These are phyloP conservation scores for Cryptosporidium muris DNA, from an alignment of 169 alveolate genomes.

Conservation along the genomic window DNA sequence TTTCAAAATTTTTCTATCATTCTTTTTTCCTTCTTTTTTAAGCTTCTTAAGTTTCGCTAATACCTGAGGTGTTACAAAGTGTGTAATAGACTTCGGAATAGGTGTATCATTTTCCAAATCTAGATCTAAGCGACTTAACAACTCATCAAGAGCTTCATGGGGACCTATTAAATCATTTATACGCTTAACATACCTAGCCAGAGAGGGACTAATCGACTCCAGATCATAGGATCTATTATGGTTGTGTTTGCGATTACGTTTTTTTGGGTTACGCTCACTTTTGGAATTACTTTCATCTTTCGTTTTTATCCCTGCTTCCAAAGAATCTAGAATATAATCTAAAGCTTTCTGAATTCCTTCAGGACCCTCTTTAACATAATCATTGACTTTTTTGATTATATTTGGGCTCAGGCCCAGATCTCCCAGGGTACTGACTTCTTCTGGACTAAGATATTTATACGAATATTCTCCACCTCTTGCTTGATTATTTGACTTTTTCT, in stretches of 20 bases:
- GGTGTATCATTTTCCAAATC: conserved; percentile 22
- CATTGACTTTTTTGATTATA: conserved; percentile 16
- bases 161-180: conserved; percentile 56
- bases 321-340: conserved; percentile 29
- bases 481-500: conserved; percentile 16
- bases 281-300: neutral
- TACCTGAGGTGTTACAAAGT: conserved; percentile 20
- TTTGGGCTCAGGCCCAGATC: conserved; percentile 38
- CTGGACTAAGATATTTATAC: neutral
- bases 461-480: neutral
- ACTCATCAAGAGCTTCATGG: conserved; percentile 58
- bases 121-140: conserved; percentile 16
- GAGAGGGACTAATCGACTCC: conserved; percentile 54
- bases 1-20: conserved; percentile 26
- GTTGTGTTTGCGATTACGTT: neutral
- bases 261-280: conserved; percentile 16
- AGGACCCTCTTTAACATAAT: conserved; percentile 17
- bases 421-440: conserved; percentile 19
- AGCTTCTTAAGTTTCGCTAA: conserved; percentile 6
- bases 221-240: conserved; percentile 39
- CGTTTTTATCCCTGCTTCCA: conserved; percentile 17
- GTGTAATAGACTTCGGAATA: conserved; percentile 15
- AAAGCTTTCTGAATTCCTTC: conserved; percentile 48
- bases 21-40: conserved; percentile 11
- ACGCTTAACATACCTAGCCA: conserved; percentile 39